Conservation (phyloP, 2,329 filamentous ascomycete species). For the Alternaria hordeiaustralica region DNA sequence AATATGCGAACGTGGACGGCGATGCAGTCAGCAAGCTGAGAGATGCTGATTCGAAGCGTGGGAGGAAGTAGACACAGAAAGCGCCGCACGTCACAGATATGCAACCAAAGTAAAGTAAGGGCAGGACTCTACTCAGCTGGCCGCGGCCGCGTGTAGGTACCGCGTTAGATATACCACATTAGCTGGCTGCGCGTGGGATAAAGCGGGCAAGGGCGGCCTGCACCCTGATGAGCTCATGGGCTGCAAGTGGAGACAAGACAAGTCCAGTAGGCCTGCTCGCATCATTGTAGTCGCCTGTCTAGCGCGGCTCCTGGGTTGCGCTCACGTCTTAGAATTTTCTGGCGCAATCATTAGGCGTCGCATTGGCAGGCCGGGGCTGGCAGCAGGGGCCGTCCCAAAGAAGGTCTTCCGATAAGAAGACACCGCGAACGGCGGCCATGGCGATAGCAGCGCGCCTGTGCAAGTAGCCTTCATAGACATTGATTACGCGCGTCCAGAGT, state of each 20-base stretch:
- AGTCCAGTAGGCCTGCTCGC: slow-evolving; percentile 9
- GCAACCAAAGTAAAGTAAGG: neutral
- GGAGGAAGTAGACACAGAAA: slow-evolving; percentile 1
- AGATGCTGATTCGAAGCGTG: slow-evolving; percentile 1
- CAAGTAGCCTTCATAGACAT: neutral
- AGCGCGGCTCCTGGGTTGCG: slow-evolving; percentile 7
- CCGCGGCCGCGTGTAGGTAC: slow-evolving; percentile 5
- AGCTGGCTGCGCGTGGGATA: slow-evolving; percentile 14
- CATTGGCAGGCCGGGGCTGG: slow-evolving; percentile 1
- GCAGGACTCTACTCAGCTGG: slow-evolving; percentile 6
- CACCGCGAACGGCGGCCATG: slow-evolving; percentile 33
- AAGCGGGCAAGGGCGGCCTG: slow-evolving; percentile 31
- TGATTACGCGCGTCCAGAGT: neutral
- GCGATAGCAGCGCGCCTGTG: slow-evolving; percentile 11
- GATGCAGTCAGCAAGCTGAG: slow-evolving; percentile 15
- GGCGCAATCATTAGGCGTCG: slow-evolving; percentile 7
- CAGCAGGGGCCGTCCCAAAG: slow-evolving; percentile 19
- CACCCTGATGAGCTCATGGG: slow-evolving; percentile 23
- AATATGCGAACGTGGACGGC: slow-evolving; percentile 6
- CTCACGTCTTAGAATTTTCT: slow-evolving; percentile 15
- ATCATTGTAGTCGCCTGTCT: slow-evolving; percentile 11
- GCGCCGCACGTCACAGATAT: neutral
- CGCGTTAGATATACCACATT: slow-evolving; percentile 14
- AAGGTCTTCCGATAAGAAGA: slow-evolving; percentile 32
- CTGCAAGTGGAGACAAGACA: slow-evolving; percentile 13